Base-by-base conservation (phyloP, 83 land plant genomes). In the Picea engelmannii region DNA sequence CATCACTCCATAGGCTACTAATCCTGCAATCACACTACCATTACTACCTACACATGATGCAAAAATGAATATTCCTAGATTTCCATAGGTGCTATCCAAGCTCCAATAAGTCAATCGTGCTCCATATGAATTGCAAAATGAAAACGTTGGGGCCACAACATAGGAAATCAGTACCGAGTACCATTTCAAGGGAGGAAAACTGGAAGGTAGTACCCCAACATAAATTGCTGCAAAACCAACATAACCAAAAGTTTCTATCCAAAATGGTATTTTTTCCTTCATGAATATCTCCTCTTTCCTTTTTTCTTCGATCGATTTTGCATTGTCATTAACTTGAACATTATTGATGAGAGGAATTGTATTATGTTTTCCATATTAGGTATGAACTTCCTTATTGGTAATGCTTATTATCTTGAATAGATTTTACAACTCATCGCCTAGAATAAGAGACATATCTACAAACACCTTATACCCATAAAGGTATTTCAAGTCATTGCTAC, bases 121-220 rank as follows among this genome's bases (percentile, higher is more conserved):
- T 69, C 95, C 95, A 27, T 93, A 93, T 27, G 95, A 92, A 75
- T 93, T 93, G 81, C 95, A 93, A 87, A 93, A 93, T 59, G 91
- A 93, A 66, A 93, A 93, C 0, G 31, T 31, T 31, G 31, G 31
- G 31, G 31, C 31, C 31, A 31, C 31, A 31, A 31, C 31, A 31
- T 31, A 31, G 31, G 31, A 31, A 31, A 31, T 31, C 1, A 31
- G 31, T 31, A 31, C 31, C 31, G 31, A 31, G 31, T 31, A 31
- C 31, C 31, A 31, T 31, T 31, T 31, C 31, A 31, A 31, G 31
- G 31, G 31, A 38, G 95, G 95, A 82, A 91, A 93, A 24, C 89
- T 81, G 64, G 83, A 60, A 11, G 95, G 95, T 9, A 93, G 84
- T 70, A 93, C 86, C 65, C 84, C 86, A 16, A 85, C 88, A 21